Evolutionary conservation across 2,329 filamentous ascomycete genomes (phyloP).

Genomic region (Elsinoe perseae): DNA sequence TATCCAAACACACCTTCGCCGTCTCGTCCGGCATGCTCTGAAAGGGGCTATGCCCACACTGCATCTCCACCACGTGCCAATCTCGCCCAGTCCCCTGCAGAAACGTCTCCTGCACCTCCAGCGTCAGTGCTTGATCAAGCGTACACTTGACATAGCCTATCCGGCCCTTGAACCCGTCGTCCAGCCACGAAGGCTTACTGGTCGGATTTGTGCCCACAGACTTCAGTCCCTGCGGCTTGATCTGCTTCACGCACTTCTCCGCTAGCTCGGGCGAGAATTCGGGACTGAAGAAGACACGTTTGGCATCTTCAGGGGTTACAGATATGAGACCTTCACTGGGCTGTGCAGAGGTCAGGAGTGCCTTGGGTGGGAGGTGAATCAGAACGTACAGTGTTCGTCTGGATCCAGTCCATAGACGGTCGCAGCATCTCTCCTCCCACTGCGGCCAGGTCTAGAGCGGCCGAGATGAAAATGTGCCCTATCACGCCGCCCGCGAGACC

Average conservation of each 20-base stretch:
- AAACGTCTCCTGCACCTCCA: neutral
- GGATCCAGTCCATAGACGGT: too few species aligned
- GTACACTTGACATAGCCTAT: neutral
- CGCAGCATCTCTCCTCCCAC: too few species aligned
- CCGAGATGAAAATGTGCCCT: constrained; percentile 25
- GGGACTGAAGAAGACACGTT: too few species aligned
- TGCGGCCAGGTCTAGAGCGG: neutral
- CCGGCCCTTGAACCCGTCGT: neutral
- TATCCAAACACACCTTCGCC: neutral
- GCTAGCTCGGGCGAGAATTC: too few species aligned
- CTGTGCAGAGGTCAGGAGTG: too few species aligned
- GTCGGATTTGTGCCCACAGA: neutral
- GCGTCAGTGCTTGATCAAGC: neutral
- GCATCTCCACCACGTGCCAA: neutral
- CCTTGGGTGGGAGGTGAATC: too few species aligned
- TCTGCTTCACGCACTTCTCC: constrained; percentile 17
- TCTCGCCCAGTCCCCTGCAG: neutral
- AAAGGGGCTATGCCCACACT: neutral
- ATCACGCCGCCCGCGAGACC: constrained; percentile 30
- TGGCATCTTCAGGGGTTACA: too few species aligned
- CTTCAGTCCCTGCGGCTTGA: neutral
- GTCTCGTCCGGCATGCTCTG: neutral
- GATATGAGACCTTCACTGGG: too few species aligned
- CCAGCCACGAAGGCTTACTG: neutral
- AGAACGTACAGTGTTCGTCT: too few species aligned